These are phyloP conservation scores for Boletus vinaceobasis DNA, from an alignment of 768 basidiomycete genomes.

Conservation along the genomic window DNA sequence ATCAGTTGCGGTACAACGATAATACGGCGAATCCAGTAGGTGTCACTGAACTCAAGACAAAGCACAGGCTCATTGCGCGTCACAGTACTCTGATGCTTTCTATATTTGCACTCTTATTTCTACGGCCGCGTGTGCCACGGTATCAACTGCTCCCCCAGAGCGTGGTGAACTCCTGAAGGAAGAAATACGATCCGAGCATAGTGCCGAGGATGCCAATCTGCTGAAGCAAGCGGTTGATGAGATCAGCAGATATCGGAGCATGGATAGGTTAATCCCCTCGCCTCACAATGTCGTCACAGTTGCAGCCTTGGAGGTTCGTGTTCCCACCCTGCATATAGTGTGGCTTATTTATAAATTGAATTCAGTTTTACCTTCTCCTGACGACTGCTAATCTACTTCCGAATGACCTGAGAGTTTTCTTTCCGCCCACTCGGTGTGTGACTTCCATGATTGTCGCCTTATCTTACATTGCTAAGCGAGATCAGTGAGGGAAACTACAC, in stretches of 20 bases:
- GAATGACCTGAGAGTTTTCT: conserved; percentile 72
- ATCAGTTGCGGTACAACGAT: conserved; percentile 93
- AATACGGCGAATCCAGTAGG: conserved; percentile 87
- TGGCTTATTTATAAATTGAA: conserved; percentile 5
- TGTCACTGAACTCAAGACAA: conserved; percentile 3
- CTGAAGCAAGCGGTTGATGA: conserved; percentile 75
- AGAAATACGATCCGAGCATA: conserved; percentile 64
- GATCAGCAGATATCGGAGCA: conserved; percentile 87
- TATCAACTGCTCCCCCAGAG: conserved; percentile 76
- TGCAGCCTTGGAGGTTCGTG: conserved; percentile 80
- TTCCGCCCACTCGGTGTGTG: conserved; percentile 82
- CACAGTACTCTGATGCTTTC: conserved; percentile 84
- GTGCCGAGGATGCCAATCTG: conserved; percentile 63
- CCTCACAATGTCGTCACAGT: conserved; percentile 91
- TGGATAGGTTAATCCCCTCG: conserved; percentile 94
- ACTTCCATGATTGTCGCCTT: background rate
- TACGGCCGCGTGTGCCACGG: conserved; percentile 72
- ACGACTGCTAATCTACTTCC: conserved; percentile 75
- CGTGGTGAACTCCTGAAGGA: conserved; percentile 72
- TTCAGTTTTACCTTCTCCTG: conserved; percentile 76
- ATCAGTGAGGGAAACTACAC: conserved; percentile 89
- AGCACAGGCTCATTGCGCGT: background rate
- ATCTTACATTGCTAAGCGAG: conserved; percentile 8
- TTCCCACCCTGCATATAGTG: background rate
- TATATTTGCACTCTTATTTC: conserved; percentile 87